Base-by-base conservation (phyloP, 73 alveolate species). In the Durusdinium trenchii region DNA sequence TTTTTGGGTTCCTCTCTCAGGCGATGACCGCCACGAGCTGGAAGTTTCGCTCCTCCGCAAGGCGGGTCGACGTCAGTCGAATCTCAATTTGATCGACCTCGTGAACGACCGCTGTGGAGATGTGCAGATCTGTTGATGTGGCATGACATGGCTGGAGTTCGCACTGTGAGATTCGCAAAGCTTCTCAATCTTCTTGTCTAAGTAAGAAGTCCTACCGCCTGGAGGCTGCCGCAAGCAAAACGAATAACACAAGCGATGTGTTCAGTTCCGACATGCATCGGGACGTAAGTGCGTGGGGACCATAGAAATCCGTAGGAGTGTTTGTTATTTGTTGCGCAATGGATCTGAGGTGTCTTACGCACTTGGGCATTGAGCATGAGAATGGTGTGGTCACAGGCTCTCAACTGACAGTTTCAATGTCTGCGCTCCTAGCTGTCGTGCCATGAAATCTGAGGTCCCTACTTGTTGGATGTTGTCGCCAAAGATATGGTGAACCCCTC, bases 321-420 rank as follows among this genome's bases (percentile, higher is more conserved):
- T n/a, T n/a, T n/a, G n/a, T n/a, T n/a, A n/a, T n/a, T n/a, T n/a
- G n/a, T n/a, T n/a, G n/a, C n/a, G n/a, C n/a, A n/a, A n/a, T n/a
- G n/a, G n/a, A n/a, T n/a, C n/a, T 26, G 81, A 92, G 98, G 98
- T 92, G 98, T 42, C 51, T 92, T 52, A 71, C 90, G 38, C 98
- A 92, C 57, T 81, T 92, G 98, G 98, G 98, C 90, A 92, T 92
- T 61, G 98, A 92, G 91, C 98, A 92, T n/a, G 98, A 92, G 91
- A 92, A 92, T 32, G 98, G 98, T 40, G 98, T 92, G 86, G 96
- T 89, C 38, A 89, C 96, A 62, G 96, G 96, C 52, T 12, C 48
- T 3, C 38, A 12, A 52, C 75, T 46, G 32, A 35, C n/a, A n/a
- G n/a, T n/a, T n/a, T n/a, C n/a, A n/a, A n/a, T n/a, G n/a, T 71